Evolutionary conservation across 2,329 filamentous ascomycete species (phyloP).

Genomic region (Zymoseptoria pseudotritici): DNA sequence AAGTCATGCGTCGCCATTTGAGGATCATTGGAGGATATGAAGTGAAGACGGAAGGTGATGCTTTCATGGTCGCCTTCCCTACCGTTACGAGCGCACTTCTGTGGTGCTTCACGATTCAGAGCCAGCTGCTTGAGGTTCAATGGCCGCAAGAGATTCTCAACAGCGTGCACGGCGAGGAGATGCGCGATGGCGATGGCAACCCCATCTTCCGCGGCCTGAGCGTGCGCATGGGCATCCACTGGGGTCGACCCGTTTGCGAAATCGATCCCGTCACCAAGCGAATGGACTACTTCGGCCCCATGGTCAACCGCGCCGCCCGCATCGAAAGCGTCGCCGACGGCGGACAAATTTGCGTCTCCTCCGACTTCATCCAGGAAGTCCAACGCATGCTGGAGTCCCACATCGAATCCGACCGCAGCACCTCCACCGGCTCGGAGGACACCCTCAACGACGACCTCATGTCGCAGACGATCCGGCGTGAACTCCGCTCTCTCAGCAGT

Average conservation of each 20-base stretch:
- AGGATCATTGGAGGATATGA: conserved; percentile 94
- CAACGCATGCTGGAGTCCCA: conserved; percentile 84
- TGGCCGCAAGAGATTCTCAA: conserved; percentile 93
- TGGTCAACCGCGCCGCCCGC: conserved; percentile 95
- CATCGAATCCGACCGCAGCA: conserved; percentile 70
- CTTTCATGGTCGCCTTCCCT: conserved; percentile 98
- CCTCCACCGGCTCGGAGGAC: conserved; percentile 64
- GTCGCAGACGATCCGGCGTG: conserved; percentile 72
- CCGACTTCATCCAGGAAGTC: conserved; percentile 94
- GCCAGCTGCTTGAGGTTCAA: conserved; percentile 73
- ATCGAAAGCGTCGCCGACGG: conserved; percentile 93
- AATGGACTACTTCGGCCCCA: conserved; percentile 99
- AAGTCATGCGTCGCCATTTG: conserved; percentile 88
- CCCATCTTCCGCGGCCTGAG: conserved; percentile 91
- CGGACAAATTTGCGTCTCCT: conserved; percentile 92
- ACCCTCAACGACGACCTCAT: conserved; percentile 67
- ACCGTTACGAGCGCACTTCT: conserved; percentile 89
- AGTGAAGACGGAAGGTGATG: conserved; percentile 98
- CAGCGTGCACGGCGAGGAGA: conserved; percentile 74
- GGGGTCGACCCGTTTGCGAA: conserved; percentile 88
- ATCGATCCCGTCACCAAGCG: conserved; percentile 91
- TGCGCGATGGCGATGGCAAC: conserved; percentile 74
- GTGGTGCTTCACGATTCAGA: conserved; percentile 95
- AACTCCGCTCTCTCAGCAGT: conserved; percentile 76
- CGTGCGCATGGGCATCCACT: conserved; percentile 96